Percentiles rank a stretch among this genome's conserved stretches.
Evolutionary conservation across 805 yeast genomes (phyloP).

Genomic region (Wickerhamiella musiphila): DNA sequence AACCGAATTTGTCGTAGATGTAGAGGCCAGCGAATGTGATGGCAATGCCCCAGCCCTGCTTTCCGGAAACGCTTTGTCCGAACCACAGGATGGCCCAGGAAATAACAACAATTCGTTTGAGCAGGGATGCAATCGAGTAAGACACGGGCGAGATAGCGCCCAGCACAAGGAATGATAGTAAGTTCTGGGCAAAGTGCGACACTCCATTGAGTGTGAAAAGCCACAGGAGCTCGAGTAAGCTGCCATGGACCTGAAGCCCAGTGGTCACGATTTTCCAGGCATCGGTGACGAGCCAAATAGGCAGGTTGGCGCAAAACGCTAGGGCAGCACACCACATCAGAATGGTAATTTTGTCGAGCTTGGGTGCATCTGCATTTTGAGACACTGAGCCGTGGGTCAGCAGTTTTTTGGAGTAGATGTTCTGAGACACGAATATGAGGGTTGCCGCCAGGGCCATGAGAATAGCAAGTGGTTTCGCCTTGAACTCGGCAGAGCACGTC

Average conservation of each 20-base stretch:
- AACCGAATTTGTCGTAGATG: slow-evolving; percentile 27
- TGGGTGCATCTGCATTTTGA: slow-evolving; percentile 12
- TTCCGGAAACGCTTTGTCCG: slow-evolving; percentile 26
- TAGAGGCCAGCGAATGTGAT: slow-evolving; percentile 26
- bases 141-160: slow-evolving; percentile 73
- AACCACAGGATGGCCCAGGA: slow-evolving; percentile 55
- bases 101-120: slow-evolving; percentile 76
- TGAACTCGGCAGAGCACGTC: slow-evolving; percentile 27
- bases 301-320: slow-evolving; percentile 56
- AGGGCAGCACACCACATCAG: slow-evolving; percentile 59
- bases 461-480: slow-evolving; percentile 43
- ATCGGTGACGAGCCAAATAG: slow-evolving; percentile 55
- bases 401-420: slow-evolving; percentile 70
- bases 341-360: slow-evolving; percentile 68
- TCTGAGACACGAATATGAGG: slow-evolving; percentile 65
- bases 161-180: slow-evolving; percentile 63
- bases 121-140: slow-evolving; percentile 71
- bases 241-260: slow-evolving; percentile 9
- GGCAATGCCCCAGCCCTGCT: slow-evolving; percentile 27
- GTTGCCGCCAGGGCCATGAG: slow-evolving; percentile 50
- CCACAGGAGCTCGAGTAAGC: slow-evolving; percentile 26
- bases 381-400: slow-evolving; percentile 29
- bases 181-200: slow-evolving; percentile 63
- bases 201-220: slow-evolving; percentile 49
- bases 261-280: slow-evolving; percentile 16